Conservation (phyloP, 495 filamentous ascomycete species). For the Hypoxylon fuscum region DNA sequence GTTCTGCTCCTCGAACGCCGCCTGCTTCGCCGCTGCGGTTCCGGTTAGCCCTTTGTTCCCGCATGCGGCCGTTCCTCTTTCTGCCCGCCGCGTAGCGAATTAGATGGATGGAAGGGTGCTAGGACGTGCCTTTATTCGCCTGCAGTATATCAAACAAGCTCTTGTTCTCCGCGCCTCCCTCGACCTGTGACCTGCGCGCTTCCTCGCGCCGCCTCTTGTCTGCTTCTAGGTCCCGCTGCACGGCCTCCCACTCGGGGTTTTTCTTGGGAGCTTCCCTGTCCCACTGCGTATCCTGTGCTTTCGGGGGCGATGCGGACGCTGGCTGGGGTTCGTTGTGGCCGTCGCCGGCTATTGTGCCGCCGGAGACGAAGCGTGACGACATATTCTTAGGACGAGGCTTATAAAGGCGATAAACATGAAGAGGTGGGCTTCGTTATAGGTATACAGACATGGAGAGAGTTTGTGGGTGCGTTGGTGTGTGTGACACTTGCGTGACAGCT, state of each 20-base stretch:
- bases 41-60: background rate
- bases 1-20: constrained; percentile 91
- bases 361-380: constrained; percentile 92
- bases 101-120: background rate
- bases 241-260: constrained; percentile 71
- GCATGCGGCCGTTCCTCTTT: background rate
- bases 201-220: constrained; percentile 65
- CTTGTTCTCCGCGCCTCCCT: constrained; percentile 65
- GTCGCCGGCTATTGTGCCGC: constrained; percentile 73
- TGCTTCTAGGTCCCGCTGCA: constrained; percentile 77
- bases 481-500: no score
- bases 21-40: constrained; percentile 86
- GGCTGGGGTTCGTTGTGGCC: constrained; percentile 5
- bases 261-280: constrained; percentile 62
- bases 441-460: no score
- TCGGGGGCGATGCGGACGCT: constrained; percentile 1
- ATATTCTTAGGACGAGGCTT: no score
- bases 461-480: no score
- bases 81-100: background rate
- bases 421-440: no score
- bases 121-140: constrained; percentile 85
- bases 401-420: no score
- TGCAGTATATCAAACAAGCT: constrained; percentile 87
- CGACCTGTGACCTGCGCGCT: constrained; percentile 52
- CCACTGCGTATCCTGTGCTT: constrained; percentile 6